Evolutionary conservation across 768 basidiomycete genomes (phyloP).

Genomic region (Suillus plorans): DNA sequence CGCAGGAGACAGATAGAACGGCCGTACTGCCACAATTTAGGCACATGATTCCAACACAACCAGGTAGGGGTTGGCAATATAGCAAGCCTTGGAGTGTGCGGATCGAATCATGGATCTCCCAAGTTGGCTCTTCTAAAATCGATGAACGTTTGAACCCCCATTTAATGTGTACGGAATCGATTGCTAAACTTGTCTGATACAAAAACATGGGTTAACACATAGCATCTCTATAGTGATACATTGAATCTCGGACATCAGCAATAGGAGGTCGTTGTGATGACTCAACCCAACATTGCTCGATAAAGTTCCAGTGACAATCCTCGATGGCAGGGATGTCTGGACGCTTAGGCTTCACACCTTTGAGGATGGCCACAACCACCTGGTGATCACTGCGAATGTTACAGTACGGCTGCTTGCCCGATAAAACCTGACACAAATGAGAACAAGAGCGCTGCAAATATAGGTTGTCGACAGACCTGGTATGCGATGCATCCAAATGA

Average conservation of each 20-base stretch:
- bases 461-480: neutral
- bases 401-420: neutral
- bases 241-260: neutral
- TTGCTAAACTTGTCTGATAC: neutral
- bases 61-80: neutral
- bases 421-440: neutral
- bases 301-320: conserved; percentile 41
- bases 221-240: neutral
- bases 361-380: conserved; percentile 13
- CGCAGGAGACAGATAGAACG: neutral
- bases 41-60: neutral
- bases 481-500: neutral
- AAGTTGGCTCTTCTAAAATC: no score
- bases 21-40: neutral
- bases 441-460: neutral
- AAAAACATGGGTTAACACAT: neutral
- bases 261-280: neutral
- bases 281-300: conserved; percentile 37
- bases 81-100: neutral
- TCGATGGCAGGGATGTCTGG: conserved; percentile 36
- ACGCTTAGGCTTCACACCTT: neutral
- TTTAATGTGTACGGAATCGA: neutral
- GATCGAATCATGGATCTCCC: no score
- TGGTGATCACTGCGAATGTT: conserved; percentile 4
- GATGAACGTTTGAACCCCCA: no score